Evolutionary conservation across 352 stramenopile genomes (phyloP).

Genomic region (Aphanomyces astaci): DNA sequence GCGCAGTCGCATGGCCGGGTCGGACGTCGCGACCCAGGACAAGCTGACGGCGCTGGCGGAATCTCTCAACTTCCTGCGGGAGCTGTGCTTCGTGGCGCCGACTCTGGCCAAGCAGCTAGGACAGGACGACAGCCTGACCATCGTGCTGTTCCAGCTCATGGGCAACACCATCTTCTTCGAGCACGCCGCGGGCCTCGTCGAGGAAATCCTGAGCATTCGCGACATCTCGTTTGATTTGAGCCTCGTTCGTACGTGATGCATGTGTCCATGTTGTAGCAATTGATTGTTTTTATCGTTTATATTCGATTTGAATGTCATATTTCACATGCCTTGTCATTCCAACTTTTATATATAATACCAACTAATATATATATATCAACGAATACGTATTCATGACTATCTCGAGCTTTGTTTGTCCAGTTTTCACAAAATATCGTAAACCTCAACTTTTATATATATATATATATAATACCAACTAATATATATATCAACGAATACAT

Average conservation of each 20-base stretch:
- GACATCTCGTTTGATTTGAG: slow-evolving; percentile 74
- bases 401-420: no score
- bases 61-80: slow-evolving; percentile 39
- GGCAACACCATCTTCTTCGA: slow-evolving; percentile 86
- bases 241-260: slow-evolving; percentile 52
- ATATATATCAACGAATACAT: no score
- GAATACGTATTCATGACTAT: no score
- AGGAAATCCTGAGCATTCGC: slow-evolving; percentile 88
- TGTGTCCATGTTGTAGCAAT: no score
- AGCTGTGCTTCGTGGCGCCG: slow-evolving; percentile 77
- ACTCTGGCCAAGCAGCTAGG: slow-evolving; percentile 58
- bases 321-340: no score
- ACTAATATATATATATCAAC: no score
- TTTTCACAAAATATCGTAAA: no score
- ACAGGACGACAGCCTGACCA: slow-evolving; percentile 78
- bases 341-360: no score
- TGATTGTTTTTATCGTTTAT: no score
- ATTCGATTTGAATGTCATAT: no score
- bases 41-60: slow-evolving; percentile 1
- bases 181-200: slow-evolving; percentile 80
- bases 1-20: slow-evolving; percentile 52
- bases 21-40: slow-evolving; percentile 16
- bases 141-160: slow-evolving; percentile 93
- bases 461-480: no score
- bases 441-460: no score